Percentiles rank a stretch among this genome's conserved stretches.
phyloP scores from a whole-genome alignment of 164 flowering plant species.

The Brasenia schreberi region DNA sequence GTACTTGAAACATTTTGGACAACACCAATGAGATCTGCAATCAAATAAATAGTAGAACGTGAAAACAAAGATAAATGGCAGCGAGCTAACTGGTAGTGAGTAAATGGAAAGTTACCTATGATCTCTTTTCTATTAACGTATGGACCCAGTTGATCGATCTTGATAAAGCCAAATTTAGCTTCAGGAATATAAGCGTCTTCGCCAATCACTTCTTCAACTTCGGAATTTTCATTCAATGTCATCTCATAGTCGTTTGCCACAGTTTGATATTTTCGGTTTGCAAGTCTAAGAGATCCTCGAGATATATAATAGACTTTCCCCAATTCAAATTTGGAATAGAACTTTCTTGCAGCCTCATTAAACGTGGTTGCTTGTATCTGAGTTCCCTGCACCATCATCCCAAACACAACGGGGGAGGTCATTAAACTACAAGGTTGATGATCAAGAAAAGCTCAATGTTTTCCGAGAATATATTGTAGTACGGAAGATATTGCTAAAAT shows the following conservation, averaged over 20 bases:
- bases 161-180: slow-evolving; percentile 63
- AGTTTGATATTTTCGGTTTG: slow-evolving; percentile 82
- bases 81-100: too few relatives aligned
- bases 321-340: slow-evolving; percentile 52
- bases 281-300: slow-evolving; percentile 64
- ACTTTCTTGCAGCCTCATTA: slow-evolving; percentile 82
- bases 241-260: slow-evolving; percentile 95
- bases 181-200: slow-evolving; percentile 64
- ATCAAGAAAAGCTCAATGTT: too few relatives aligned
- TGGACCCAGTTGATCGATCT: slow-evolving; percentile 68
- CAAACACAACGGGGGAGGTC: not conserved
- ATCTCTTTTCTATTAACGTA: slow-evolving; percentile 69
- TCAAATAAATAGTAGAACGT: not conserved
- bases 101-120: slow-evolving; percentile 35
- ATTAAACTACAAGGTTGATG: too few relatives aligned
- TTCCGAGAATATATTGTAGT: too few relatives aligned
- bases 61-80: not conserved
- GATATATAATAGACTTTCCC: slow-evolving; percentile 93
- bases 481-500: too few relatives aligned
- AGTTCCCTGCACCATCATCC: slow-evolving; percentile 55
- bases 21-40: slow-evolving; percentile 79
- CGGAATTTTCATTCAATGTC: slow-evolving; percentile 80
- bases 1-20: slow-evolving; percentile 77
- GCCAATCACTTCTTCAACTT: slow-evolving; percentile 71
- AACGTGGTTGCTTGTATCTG: slow-evolving; percentile 99